Evolutionary conservation across 257 asterid species (phyloP).

Genomic region (Rubia yunnanensis): DNA sequence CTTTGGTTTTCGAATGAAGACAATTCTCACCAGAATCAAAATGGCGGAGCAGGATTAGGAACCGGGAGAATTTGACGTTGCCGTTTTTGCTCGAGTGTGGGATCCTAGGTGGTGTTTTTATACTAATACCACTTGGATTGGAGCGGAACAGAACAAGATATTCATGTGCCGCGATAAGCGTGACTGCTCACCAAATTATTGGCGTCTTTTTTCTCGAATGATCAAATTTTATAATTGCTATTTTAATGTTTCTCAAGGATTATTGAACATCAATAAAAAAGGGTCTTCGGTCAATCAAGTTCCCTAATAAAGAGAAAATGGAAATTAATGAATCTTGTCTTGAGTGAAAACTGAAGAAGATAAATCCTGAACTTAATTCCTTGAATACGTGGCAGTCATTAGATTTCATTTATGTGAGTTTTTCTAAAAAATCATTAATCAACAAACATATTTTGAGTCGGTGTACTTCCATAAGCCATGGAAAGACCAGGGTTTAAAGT

Average conservation of each 20-base stretch:
- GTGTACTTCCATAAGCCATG: no score
- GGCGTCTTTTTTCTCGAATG: neutral
- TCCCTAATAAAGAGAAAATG: neutral
- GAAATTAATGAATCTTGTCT: neutral
- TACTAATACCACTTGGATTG: no score
- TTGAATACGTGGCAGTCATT: neutral
- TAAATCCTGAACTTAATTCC: neutral
- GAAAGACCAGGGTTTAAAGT: no score
- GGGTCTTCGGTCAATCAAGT: neutral
- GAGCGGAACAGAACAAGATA: neutral
- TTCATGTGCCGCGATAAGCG: neutral
- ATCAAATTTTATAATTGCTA: neutral
- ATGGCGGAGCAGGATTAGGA: neutral
- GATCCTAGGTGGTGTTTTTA: neutral
- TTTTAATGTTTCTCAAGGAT: neutral
- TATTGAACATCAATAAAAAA: no score
- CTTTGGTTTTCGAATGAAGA: neutral
- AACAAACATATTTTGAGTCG: no score
- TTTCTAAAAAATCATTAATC: no score
- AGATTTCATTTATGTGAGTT: neutral
- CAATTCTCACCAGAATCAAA: neutral
- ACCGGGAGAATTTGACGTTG: neutral
- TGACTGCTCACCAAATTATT: neutral
- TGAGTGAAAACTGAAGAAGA: neutral
- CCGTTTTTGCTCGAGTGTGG: neutral